Base-by-base conservation (phyloP, 2,329 filamentous ascomycete species). In the Berkeleyomyces basicola region DNA sequence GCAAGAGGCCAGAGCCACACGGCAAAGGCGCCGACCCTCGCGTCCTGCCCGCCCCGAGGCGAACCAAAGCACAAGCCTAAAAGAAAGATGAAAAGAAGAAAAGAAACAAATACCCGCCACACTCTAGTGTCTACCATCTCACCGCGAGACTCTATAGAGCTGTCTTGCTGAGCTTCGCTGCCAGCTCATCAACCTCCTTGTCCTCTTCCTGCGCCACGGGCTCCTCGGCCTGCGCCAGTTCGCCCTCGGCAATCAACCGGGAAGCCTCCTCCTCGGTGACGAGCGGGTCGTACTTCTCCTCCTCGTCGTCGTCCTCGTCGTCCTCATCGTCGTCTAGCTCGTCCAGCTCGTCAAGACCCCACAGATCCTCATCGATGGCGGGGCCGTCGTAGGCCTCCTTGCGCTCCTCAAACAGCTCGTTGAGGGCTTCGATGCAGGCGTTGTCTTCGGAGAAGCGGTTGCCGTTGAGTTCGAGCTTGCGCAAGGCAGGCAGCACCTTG, bases 371-470 rank as follows among this genome's bases (percentile, higher is more conserved):
- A 51, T 86, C 79, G 44, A 92, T 72, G 36, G 81, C 69, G 63
- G 83, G 80, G 14, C 85, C 85, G 37, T 79, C 85, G 3, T 82
- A 69, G 67, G 86, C 83, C 71, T 92, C 87, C 75, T 91, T 91
- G 66, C 90, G 84, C 69, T 82, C 80, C 64, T 89, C 85, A 36
- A 96, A 78, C 37, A 93, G 76, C 60, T 84, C 81, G 67, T 84
- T 82, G 55, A 97, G 77, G 31, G 77, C 78, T 65, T 82, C 74
- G 49, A 96, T 79, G 37, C 82, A 82, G 57, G 82, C 78, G 68
- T 97, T 90, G 2, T 95, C 90, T 72, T 96, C 91, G 7, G 81
- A 78, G 69, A 99, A 96, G 71, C 90, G 93, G 77, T 99, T 99
- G 59, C 93, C 93, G 72, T 99, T 97, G 67, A 99, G 77, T 75